phyloP scores from a whole-genome alignment of 78 protist species.

The Cavenderia fasciculata region DNA sequence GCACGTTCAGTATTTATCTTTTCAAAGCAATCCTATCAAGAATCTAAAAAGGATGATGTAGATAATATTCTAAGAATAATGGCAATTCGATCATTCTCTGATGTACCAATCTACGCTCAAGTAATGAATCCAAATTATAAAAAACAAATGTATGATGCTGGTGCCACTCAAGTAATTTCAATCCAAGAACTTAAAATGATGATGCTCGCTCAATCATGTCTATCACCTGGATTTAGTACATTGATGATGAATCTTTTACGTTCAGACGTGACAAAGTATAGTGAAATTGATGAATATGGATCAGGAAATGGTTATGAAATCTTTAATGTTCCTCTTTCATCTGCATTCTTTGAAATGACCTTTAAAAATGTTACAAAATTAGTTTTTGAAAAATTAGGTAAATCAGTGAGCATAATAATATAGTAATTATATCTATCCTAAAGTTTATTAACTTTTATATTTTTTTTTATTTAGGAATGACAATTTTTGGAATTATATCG shows the following conservation, averaged over 20 bases:
- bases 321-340: slow-evolving; percentile 30
- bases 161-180: slow-evolving; percentile 57
- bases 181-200: slow-evolving; percentile 67
- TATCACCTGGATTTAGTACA: slow-evolving; percentile 69
- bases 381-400: too few species aligned
- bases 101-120: slow-evolving; percentile 49
- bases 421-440: too few species aligned
- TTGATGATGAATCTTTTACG: slow-evolving; percentile 53
- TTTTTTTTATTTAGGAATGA: too few species aligned
- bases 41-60: slow-evolving; percentile 32
- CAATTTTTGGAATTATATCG: too few species aligned
- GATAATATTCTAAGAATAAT: slow-evolving; percentile 51
- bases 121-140: slow-evolving; percentile 28
- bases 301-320: slow-evolving; percentile 64
- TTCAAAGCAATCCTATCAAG: slow-evolving; percentile 11
- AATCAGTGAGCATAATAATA: too few species aligned
- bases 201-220: slow-evolving; percentile 58
- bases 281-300: slow-evolving; percentile 70
- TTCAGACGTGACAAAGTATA: slow-evolving; percentile 38
- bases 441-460: too few species aligned
- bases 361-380: slow-evolving; percentile 32
- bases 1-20: slow-evolving; percentile 34
- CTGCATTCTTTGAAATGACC: slow-evolving; percentile 20
- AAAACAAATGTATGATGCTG: slow-evolving; percentile 45
- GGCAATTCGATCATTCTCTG: slow-evolving; percentile 28